phyloP scores from a whole-genome alignment of 2,329 filamentous ascomycete species.

The Ploettnerulaceae sp. region DNA sequence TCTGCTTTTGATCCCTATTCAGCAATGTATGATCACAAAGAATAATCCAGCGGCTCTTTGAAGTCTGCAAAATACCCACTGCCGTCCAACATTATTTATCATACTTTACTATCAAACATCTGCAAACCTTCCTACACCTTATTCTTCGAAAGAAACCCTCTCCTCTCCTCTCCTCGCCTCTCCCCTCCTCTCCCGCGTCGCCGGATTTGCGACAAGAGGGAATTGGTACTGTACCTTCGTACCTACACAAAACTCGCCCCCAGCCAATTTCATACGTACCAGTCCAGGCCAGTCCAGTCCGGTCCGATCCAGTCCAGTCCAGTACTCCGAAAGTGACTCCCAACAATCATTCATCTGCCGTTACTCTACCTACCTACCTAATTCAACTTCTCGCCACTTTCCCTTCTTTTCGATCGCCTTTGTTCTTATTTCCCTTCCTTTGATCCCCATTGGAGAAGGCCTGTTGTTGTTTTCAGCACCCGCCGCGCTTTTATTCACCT shows the following conservation, averaged over 20 bases:
- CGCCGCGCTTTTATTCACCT: constrained; percentile 9
- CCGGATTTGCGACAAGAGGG: constrained; percentile 23
- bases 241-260: constrained; percentile 11
- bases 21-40: constrained; percentile 31
- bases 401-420: constrained; percentile 17
- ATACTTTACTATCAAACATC: constrained; percentile 9
- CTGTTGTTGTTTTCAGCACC: constrained; percentile 16
- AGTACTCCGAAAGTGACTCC: constrained; percentile 16
- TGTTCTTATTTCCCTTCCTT: constrained; percentile 24
- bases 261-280: too few relatives aligned
- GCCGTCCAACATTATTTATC: constrained; percentile 2
- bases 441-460: constrained; percentile 25
- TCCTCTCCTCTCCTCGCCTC: constrained; percentile 1
- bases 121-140: constrained; percentile 4
- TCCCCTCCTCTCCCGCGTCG: constrained; percentile 5
- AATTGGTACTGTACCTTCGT: too few relatives aligned
- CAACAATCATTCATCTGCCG: constrained; percentile 13
- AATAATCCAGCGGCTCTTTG: constrained; percentile 31
- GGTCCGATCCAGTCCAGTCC: too few relatives aligned
- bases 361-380: constrained; percentile 14
- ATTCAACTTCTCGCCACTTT: constrained; percentile 15
- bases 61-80: constrained; percentile 29
- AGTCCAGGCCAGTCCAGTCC: too few relatives aligned
- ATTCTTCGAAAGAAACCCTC: constrained; percentile 1
- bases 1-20: constrained; percentile 17